Evolutionary conservation across 768 basidiomycete genomes (phyloP), one percentile per base, ranked within the genome.

Genomic region (Suillus plorans): DNA sequence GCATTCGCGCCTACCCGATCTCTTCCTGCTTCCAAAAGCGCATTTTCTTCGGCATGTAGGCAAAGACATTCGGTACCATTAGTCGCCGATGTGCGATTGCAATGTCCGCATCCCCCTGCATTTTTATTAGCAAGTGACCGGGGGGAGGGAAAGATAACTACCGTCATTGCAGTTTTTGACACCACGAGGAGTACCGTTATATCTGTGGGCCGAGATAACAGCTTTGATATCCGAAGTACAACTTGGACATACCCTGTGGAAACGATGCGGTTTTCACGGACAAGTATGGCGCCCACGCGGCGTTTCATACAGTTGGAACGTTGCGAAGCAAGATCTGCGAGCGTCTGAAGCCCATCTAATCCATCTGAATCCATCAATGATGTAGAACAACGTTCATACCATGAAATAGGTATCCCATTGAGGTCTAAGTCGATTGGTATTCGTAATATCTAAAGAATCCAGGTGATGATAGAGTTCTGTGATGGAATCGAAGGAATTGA

Each of bases 321-420:
- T 65, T 86, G 88, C 16, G 95, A 94, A 18, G 95, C 95, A 44
- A 98, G 84, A 20, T 90, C 90, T 16, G 97, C 96, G 39, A 98
- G 82, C 4, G 91, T 95, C 93, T 95, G 69, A 34, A 63, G 60
- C 42, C 10, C 31, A 6, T 55, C 9, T 55, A 53, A 5, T 20
- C 18, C 20, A 60, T 31, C 65, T 72, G 49, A 69, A 55, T 50
- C 58, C 28, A 63, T 61, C 56, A 22, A 49, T 22, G 5, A n/a
- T 20, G 10, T 53, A 14, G 14, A 12, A 34, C 56, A 65, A 59
- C 41, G 52, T 53, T 31, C 83, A 65, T 65, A 91, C 94, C 97
- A 99, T 99, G 76, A 99, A 99, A 77, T 99, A 99, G 0, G 89
- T 87, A 74, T 99, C 97, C 97, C 97, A 99, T 18, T 85, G 84